Evolutionary conservation across 1,284 basidiomycete species (phyloP).

Genomic region (Rhodotorula sp.): DNA sequence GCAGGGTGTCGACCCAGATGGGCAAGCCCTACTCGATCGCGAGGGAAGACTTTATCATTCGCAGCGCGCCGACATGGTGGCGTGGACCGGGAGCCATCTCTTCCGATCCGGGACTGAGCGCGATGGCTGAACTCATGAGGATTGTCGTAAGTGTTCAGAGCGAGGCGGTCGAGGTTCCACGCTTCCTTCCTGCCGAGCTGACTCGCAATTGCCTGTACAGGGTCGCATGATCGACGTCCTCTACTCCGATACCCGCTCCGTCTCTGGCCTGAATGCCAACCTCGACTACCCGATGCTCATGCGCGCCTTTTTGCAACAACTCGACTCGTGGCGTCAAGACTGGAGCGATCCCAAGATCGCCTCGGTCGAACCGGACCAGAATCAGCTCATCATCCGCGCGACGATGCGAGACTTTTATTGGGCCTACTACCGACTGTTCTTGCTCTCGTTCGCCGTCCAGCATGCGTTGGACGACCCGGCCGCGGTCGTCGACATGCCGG

Average conservation of each 20-base stretch:
- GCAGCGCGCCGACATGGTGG: slow-evolving; percentile 48
- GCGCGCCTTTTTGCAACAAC: slow-evolving; percentile 39
- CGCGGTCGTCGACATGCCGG: slow-evolving; percentile 42
- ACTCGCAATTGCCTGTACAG: slow-evolving; percentile 3
- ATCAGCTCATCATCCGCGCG: not conserved
- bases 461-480: slow-evolving; percentile 48
- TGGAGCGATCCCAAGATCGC: slow-evolving; percentile 29
- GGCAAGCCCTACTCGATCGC: slow-evolving; percentile 51
- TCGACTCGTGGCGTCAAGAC: slow-evolving; percentile 39
- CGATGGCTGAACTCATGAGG: slow-evolving; percentile 47
- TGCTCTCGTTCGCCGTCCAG: slow-evolving; percentile 51
- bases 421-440: slow-evolving; percentile 40
- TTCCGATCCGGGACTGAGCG: slow-evolving; percentile 48
- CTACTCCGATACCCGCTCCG: slow-evolving; percentile 50
- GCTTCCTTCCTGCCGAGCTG: no score
- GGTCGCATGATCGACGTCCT: slow-evolving; percentile 50
- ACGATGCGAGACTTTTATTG: slow-evolving; percentile 30
- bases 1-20: slow-evolving; percentile 49
- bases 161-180: not conserved
- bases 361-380: slow-evolving; percentile 4
- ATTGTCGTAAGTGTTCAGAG: slow-evolving; percentile 24
- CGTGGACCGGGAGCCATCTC: slow-evolving; percentile 44
- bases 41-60: slow-evolving; percentile 50
- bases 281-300: slow-evolving; percentile 48
- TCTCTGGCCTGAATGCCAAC: slow-evolving; percentile 50